These are phyloP conservation scores for Backusella tarrabulga DNA, from an alignment of 192 early-diverging fungal species.

Conservation along the genomic window DNA sequence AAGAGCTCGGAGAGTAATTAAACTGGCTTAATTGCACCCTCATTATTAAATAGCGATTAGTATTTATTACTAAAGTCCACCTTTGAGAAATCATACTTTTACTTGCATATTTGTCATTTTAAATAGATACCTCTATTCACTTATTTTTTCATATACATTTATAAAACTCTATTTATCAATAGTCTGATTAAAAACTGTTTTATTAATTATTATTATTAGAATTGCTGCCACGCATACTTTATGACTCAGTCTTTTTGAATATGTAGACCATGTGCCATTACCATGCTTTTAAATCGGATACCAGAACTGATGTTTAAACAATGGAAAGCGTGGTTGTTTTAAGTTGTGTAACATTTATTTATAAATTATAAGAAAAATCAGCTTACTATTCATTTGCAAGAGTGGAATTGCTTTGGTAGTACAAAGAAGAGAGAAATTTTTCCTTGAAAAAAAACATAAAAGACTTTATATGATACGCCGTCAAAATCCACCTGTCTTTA, in stretches of 20 bases:
- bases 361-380: neutral
- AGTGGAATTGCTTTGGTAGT: neutral
- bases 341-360: neutral
- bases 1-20: neutral
- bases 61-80: neutral
- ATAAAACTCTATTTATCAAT: neutral
- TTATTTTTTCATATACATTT: neutral
- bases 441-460: too few species aligned
- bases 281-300: constrained; percentile 1
- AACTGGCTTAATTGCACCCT: neutral
- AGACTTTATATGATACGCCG: too few species aligned
- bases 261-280: neutral
- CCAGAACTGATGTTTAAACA: constrained; percentile 1
- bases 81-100: neutral
- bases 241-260: neutral
- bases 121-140: neutral
- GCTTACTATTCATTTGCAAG: neutral
- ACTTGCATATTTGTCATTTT: neutral
- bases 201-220: neutral
- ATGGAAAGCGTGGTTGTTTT: neutral
- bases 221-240: neutral
- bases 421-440: neutral
- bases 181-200: neutral
- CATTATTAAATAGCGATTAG: neutral
- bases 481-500: too few species aligned